phyloP scores from a whole-genome alignment of 441 rosid genomes.

The Pelargonium citronellum region DNA sequence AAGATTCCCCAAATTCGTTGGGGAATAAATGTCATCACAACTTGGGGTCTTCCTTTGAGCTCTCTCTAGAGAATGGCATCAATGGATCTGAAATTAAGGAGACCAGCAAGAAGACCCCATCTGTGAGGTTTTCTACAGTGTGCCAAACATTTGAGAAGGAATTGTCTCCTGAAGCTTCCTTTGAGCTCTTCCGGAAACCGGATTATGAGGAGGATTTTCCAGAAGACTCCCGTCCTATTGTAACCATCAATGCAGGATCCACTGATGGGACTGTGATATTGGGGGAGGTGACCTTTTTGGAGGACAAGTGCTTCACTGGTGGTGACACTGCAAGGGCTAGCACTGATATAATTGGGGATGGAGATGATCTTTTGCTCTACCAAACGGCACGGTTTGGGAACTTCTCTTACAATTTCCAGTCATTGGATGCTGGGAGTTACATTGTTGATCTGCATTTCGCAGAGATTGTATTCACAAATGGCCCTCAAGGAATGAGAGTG shows the following conservation, averaged over 20 bases:
- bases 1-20: conserved; percentile 41
- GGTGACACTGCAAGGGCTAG: not conserved
- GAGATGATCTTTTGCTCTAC: conserved; percentile 1
- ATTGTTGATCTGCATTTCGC: conserved; percentile 5
- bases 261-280: conserved; percentile 22
- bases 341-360: not conserved
- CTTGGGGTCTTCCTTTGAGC: conserved; percentile 38
- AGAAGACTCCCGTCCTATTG: conserved; percentile 19
- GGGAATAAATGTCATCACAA: conserved; percentile 20
- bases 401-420: not conserved
- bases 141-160: conserved; percentile 50
- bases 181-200: conserved; percentile 54
- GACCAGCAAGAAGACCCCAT: conserved; percentile 34
- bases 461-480: not conserved
- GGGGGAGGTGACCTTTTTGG: conserved; percentile 10
- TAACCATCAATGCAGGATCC: conserved; percentile 46
- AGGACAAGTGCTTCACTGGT: conserved; percentile 7
- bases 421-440: conserved; percentile 1
- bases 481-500: conserved; percentile 6
- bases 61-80: conserved; percentile 75
- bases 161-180: conserved; percentile 71
- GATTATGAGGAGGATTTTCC: conserved; percentile 19
- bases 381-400: not conserved
- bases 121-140: conserved; percentile 60
- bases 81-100: conserved; percentile 29